phyloP scores from a whole-genome alignment of 331 rosid species.

The Acacia pycnantha region DNA sequence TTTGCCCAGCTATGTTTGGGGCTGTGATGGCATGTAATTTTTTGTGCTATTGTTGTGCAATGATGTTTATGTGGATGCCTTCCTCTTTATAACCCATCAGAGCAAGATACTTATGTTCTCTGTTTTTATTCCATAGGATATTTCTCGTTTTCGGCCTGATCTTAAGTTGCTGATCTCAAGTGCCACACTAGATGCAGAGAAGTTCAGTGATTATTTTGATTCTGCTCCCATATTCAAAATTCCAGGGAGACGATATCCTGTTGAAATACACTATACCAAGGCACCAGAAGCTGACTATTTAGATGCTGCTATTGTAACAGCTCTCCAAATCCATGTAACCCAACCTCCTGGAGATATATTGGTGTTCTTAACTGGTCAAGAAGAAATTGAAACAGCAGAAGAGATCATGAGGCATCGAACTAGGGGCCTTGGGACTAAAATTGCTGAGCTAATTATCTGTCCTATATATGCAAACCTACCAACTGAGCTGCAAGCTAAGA shows the following conservation, averaged over 20 bases:
- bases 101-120: conserved; percentile 15
- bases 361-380: conserved; percentile 95
- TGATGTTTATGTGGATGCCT: conserved; percentile 23
- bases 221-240: conserved; percentile 93
- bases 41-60: not conserved
- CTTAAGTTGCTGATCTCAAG: conserved; percentile 92
- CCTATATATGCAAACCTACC: conserved; percentile 98
- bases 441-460: conserved; percentile 89
- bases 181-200: conserved; percentile 96
- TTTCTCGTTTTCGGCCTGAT: conserved; percentile 89
- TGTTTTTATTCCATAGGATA: conserved; percentile 55
- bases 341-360: conserved; percentile 89
- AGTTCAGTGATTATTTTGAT: conserved; percentile 91
- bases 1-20: conserved; percentile 12
- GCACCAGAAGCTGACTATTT: conserved; percentile 98
- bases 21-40: conserved; percentile 11
- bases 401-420: conserved; percentile 90
- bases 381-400: conserved; percentile 96
- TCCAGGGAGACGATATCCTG: conserved; percentile 93
- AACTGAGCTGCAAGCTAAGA: conserved; percentile 88
- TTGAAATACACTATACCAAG: conserved; percentile 82
- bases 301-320: conserved; percentile 92
- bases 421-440: conserved; percentile 87
- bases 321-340: conserved; percentile 92
- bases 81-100: conserved; percentile 16